Base-by-base conservation (phyloP, 2,329 filamentous ascomycete genomes). In the Monilinia polystroma region DNA sequence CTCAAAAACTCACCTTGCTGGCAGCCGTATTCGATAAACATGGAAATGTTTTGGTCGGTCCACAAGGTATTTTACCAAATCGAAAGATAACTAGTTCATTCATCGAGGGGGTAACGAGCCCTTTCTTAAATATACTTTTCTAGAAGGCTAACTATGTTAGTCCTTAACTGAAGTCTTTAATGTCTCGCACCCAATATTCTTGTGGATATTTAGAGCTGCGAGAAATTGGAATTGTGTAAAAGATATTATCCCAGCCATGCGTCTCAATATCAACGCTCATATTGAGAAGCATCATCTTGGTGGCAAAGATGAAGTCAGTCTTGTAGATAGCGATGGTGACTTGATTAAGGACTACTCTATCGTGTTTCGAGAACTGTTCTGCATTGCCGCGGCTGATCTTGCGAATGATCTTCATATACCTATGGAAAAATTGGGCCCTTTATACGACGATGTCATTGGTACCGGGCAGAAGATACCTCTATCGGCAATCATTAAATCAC, bases 161-260 rank as follows among this genome's bases (percentile, higher is more conserved):
- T 87, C 86, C 38, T 85, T 89, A 64, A 86, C 88, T 68, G 91
- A 96, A 68, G 85, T 88, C 18, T 93, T 97, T 73, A 87, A 87
- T 66, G 87, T 87, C 32, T 85, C 86, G 0, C 92, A 96, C 75
- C 86, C 90, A 0, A 86, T 93, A 1, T 96, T 95, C 77, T 87
- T 93, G 60, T 96, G 93, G 93, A 89, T 95, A 73, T 96, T 91
- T 75, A 86, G 90, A 66, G 90, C 92, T 3, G 91, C 90, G 8
- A 84, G 88, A 67, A 90, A 93, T 76, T 97, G 93, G 93, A 75
- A 79, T 10, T 84, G 86, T 52, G 83, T 96, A 35, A 82, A 82
- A 65, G 85, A 87, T 55, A 80, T 95, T 6, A 81, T 96, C 32
- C 85, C 85, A 8, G 85, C 84, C 53, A 96, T 96, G 89, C 84